Conservation (phyloP, 441 rosid genomes). For the Pelargonium myrrhifolium region DNA sequence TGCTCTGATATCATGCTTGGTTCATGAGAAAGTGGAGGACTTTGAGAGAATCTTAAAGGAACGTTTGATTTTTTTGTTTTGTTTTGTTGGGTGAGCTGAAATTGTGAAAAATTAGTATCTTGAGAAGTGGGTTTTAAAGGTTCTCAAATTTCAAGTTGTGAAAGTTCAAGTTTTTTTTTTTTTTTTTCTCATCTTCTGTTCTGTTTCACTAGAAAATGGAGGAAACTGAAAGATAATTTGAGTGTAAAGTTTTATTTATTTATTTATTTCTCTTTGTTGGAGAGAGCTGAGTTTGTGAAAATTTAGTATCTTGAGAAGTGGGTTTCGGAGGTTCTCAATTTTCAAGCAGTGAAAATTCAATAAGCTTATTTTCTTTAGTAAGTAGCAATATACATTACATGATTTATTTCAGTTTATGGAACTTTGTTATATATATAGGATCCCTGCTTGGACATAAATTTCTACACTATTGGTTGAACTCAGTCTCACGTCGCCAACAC, state of each 20-base stretch:
- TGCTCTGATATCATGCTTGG: conserved; percentile 1
- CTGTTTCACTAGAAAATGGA: conserved; percentile 6
- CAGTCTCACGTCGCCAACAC: too few relatives aligned
- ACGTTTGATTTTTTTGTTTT: not conserved
- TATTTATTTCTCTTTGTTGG: too few relatives aligned
- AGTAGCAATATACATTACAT: not conserved
- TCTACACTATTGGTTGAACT: too few relatives aligned
- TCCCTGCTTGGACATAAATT: too few relatives aligned
- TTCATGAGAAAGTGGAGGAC: conserved; percentile 2
- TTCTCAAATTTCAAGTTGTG: not conserved
- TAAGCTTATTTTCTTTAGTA: too few relatives aligned
- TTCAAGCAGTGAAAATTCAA: not conserved
- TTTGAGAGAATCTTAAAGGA: not conserved
- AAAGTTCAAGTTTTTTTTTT: not conserved
- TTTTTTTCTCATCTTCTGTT: not conserved
- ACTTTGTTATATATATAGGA: too few relatives aligned
- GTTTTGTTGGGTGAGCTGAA: too few relatives aligned
- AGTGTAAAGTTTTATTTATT: not conserved
- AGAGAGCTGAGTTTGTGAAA: not conserved
- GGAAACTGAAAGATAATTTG: not conserved
- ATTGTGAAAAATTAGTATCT: not conserved
- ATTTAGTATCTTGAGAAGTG: not conserved
- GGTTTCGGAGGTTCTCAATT: not conserved
- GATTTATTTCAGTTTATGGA: not conserved
- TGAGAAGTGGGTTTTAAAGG: not conserved